These are phyloP conservation scores for Glycine soja DNA, from an alignment of 306 rosid species.

Conservation along the genomic window DNA sequence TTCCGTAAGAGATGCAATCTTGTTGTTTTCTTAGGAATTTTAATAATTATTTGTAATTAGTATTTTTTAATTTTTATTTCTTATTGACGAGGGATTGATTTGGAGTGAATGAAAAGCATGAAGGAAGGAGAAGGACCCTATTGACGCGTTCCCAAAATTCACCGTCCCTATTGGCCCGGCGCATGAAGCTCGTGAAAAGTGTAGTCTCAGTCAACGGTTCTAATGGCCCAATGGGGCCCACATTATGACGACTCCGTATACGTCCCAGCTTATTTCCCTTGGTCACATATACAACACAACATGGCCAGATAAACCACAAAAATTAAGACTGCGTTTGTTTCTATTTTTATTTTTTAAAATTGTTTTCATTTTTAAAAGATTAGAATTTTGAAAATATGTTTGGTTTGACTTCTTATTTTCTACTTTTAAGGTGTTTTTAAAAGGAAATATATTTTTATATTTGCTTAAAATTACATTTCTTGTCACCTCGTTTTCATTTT, in stretches of 20 bases:
- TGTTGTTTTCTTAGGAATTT: too few relatives aligned
- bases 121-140: slow-evolving; percentile 28
- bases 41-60: neutral
- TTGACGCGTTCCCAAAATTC: slow-evolving; percentile 59
- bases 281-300: too few relatives aligned
- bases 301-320: too few relatives aligned
- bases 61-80: neutral
- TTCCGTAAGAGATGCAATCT: neutral
- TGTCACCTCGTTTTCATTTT: too few relatives aligned
- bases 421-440: too few relatives aligned
- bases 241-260: neutral
- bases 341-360: too few relatives aligned
- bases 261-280: neutral
- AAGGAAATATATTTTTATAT: too few relatives aligned
- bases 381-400: too few relatives aligned
- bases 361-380: too few relatives aligned
- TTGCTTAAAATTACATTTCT: too few relatives aligned
- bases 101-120: neutral
- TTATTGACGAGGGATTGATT: neutral
- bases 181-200: slow-evolving; percentile 48
- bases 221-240: slow-evolving; percentile 21
- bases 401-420: too few relatives aligned
- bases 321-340: too few relatives aligned
- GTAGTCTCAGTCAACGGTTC: slow-evolving; percentile 59
- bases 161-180: slow-evolving; percentile 56